Base-by-base conservation (phyloP, 2,329 filamentous ascomycete genomes). In the Colletotrichum costaricense region DNA sequence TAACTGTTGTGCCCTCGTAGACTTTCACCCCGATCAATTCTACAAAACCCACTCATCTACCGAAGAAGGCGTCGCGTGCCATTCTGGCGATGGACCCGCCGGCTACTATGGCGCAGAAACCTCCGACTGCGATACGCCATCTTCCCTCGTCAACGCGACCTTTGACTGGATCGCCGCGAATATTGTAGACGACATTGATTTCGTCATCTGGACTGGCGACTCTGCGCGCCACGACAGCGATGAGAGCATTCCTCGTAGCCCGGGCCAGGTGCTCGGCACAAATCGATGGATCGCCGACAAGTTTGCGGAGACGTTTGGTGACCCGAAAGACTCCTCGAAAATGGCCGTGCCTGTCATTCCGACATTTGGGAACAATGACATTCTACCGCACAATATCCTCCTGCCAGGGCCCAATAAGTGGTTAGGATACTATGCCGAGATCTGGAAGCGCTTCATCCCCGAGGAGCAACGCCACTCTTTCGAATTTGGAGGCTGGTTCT, bases 351-450 rank as follows among this genome's bases (percentile, higher is more conserved):
- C 97, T 4, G 90, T 98, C 35, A 88, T 99, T 24, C 95, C 97
- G 0, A 98, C 93, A 0, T 92, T 98, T 77, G 97, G 97, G 74
- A 99, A 99, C 85, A 99, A 99, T 83, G 97, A 99, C 79, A 95
- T 99, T 72, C 90, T 98, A 73, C 97, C 97, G 1, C 97, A 99
- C 84, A 99, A 99, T 79, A 97, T 98, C 79, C 92, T 99, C 81
- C 86, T 91, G 55, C 88, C 90, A 1, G 97, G 96, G 0, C 97
- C 97, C 19, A 98, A 98, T 79, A 89, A 89, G 75, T 98, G 96
- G 92, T 93, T 97, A 0, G 89, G 89, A 72, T 88, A 88, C 59
- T 98, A 97, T 78, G 86, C 91, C 30, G 88, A 93, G 26, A 90
- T 98, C 26, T 99, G 97, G 97, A 84, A 85, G 60, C 88, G 88